These are phyloP conservation scores for Boletus speciosus DNA, from an alignment of 768 basidiomycete species.

Conservation along the genomic window DNA sequence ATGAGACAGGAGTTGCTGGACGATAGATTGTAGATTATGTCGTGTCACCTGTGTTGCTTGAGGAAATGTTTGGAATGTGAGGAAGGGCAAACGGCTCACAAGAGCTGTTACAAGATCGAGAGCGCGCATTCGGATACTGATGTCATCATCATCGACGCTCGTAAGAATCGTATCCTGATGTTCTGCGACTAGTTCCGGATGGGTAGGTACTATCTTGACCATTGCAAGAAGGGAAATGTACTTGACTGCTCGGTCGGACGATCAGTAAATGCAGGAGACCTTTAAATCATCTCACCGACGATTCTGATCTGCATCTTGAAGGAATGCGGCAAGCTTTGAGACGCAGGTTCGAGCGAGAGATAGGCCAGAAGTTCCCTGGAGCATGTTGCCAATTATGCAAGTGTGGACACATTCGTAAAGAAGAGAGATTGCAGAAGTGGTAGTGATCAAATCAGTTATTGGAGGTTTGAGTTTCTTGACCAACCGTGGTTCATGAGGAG, in stretches of 20 bases:
- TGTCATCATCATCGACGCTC: conserved; percentile 89
- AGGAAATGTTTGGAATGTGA: not conserved
- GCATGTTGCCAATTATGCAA: conserved; percentile 96
- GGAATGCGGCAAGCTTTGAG: conserved; percentile 88
- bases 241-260: conserved; percentile 62
- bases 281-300: conserved; percentile 49
- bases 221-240: conserved; percentile 95
- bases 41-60: conserved; percentile 60
- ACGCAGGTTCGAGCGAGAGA: conserved; percentile 84
- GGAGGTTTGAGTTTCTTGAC: conserved; percentile 93
- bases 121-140: conserved; percentile 94
- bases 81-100: conserved; percentile 43
- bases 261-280: conserved; percentile 14
- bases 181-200: conserved; percentile 84
- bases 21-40: conserved; percentile 82
- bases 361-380: conserved; percentile 73
- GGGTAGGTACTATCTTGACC: conserved; percentile 92
- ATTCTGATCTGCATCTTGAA: conserved; percentile 94
- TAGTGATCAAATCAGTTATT: conserved; percentile 92
- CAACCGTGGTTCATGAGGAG: conserved; percentile 88
- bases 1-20: conserved; percentile 86
- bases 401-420: conserved; percentile 98
- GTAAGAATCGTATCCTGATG: conserved; percentile 89
- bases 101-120: conserved; percentile 92
- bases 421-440: conserved; percentile 91